Evolutionary conservation across 2,329 filamentous ascomycete genomes (phyloP).

Genomic region (Rhinocladiella mackenziei): DNA sequence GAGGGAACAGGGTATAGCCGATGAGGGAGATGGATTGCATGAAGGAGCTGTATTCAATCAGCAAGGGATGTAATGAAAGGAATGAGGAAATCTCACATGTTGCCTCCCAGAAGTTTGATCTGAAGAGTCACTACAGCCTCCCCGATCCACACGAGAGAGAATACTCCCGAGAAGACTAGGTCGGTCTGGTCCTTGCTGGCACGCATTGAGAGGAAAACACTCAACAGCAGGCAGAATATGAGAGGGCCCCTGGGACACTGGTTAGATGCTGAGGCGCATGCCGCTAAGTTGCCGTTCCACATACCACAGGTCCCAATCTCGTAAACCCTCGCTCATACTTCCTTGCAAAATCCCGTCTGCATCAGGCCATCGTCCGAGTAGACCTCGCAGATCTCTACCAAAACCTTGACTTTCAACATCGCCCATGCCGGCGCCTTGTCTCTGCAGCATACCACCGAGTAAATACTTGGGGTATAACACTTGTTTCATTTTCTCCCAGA

Average conservation of each 20-base stretch:
- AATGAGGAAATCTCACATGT: constrained; percentile 67
- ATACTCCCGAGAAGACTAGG: constrained; percentile 90
- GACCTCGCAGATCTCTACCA: constrained; percentile 48
- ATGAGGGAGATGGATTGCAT: constrained; percentile 98
- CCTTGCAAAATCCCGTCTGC: constrained; percentile 63
- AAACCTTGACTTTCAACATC: constrained; percentile 51
- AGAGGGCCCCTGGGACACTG: constrained; percentile 67
- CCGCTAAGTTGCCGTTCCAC: constrained; percentile 18
- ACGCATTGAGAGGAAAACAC: constrained; percentile 79
- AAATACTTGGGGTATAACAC: constrained; percentile 95
- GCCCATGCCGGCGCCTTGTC: constrained; percentile 56
- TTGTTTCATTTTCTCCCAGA: constrained; percentile 98
- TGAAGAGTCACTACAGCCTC: constrained; percentile 96
- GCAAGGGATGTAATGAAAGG: constrained; percentile 13
- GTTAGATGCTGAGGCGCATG: constrained; percentile 5
- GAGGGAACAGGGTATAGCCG: constrained; percentile 93
- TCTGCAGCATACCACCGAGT: constrained; percentile 62
- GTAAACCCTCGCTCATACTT: constrained; percentile 79
- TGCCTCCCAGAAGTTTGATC: constrained; percentile 92
- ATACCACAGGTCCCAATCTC: constrained; percentile 94
- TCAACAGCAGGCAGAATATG: constrained; percentile 86
- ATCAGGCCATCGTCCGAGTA: constrained; percentile 64
- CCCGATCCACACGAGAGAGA: constrained; percentile 94
- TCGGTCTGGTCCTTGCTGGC: constrained; percentile 77
- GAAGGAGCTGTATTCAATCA: constrained; percentile 66